A percentile compares a stretch with the other conserved stretches of the same genome.
These are phyloP conservation scores for Claviceps cyperi DNA, from an alignment of 2,329 filamentous ascomycete species.

Conservation along the genomic window DNA sequence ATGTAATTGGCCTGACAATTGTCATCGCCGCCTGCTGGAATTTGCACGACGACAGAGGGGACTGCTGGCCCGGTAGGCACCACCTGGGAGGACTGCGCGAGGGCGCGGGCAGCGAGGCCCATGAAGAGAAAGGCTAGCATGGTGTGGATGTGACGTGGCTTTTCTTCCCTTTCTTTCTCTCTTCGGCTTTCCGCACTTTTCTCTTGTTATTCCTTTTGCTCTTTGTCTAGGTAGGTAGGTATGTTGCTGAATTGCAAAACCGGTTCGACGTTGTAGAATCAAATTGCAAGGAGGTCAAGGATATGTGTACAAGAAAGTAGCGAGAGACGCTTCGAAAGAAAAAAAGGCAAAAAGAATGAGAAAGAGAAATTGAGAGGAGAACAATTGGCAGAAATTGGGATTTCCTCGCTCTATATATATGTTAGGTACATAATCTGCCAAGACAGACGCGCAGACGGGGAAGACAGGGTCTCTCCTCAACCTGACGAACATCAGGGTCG, in stretches of 20 bases:
- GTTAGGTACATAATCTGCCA: too few relatives aligned
- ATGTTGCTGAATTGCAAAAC: neutral
- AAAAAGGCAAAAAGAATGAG: too few relatives aligned
- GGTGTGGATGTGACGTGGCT: neutral
- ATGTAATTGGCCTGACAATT: conserved; percentile 32
- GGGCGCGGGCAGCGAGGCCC: conserved; percentile 20
- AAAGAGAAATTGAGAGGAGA: too few relatives aligned
- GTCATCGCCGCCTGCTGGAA: conserved; percentile 6
- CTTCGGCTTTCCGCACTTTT: neutral
- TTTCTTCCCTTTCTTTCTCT: neutral
- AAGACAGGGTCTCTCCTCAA: too few relatives aligned
- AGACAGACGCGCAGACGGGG: too few relatives aligned
- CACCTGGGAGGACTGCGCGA: conserved; percentile 10
- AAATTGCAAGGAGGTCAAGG: too few relatives aligned
- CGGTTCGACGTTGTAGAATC: too few relatives aligned
- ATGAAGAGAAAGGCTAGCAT: conserved; percentile 21
- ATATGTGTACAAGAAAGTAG: too few relatives aligned
- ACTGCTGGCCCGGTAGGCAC: neutral
- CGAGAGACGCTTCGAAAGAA: too few relatives aligned
- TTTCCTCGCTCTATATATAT: too few relatives aligned
- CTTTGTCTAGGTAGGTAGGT: neutral
- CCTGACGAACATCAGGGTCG: too few relatives aligned
- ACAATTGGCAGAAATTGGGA: too few relatives aligned
- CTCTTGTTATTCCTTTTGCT: neutral
- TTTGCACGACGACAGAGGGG: neutral